Percentiles rank a stretch among this genome's conserved stretches.
These are phyloP conservation scores for Talaromyces sp. DNA, from an alignment of 2,329 filamentous ascomycete genomes.

Conservation along the genomic window DNA sequence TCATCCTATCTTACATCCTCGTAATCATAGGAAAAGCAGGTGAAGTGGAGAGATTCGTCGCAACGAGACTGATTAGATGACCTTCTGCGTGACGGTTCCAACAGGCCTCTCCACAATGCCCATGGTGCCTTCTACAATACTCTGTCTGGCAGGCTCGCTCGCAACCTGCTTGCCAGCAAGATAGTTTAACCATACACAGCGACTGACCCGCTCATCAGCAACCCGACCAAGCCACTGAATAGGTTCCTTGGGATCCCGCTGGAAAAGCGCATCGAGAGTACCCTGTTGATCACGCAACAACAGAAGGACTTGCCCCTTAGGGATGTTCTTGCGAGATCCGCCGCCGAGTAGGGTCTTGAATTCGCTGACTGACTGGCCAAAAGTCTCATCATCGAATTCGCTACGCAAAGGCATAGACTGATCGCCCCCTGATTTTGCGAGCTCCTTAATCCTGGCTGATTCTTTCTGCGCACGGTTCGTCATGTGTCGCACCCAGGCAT, in stretches of 20 bases:
- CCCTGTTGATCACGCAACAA: slow-evolving; percentile 66
- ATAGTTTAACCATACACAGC: slow-evolving; percentile 85
- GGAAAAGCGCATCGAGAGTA: slow-evolving; percentile 63
- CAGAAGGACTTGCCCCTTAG: slow-evolving; percentile 75
- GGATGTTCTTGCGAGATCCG: slow-evolving; percentile 62
- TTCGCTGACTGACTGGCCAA: slow-evolving; percentile 68
- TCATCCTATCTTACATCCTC: background rate
- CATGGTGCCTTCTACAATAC: slow-evolving; percentile 82
- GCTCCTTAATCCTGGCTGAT: slow-evolving; percentile 45
- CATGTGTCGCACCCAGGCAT: slow-evolving; percentile 85
- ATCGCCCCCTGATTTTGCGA: background rate
- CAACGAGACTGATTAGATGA: slow-evolving; percentile 38
- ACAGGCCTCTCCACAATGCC: slow-evolving; percentile 83
- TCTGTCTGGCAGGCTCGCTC: slow-evolving; percentile 74
- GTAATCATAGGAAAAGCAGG: background rate
- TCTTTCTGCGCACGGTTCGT: slow-evolving; percentile 64
- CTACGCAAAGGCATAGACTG: slow-evolving; percentile 19
- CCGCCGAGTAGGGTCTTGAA: slow-evolving; percentile 82
- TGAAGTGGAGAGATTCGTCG: background rate
- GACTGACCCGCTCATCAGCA: slow-evolving; percentile 72
- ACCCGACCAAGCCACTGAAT: slow-evolving; percentile 66
- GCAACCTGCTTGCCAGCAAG: slow-evolving; percentile 82
- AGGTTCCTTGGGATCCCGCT: slow-evolving; percentile 46
- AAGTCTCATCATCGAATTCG: slow-evolving; percentile 67
- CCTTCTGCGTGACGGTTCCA: slow-evolving; percentile 79